Percentiles rank a stretch among this genome's conserved stretches.
Conservation (phyloP, 495 filamentous ascomycete genomes). For the Gamarada debralockiae region DNA sequence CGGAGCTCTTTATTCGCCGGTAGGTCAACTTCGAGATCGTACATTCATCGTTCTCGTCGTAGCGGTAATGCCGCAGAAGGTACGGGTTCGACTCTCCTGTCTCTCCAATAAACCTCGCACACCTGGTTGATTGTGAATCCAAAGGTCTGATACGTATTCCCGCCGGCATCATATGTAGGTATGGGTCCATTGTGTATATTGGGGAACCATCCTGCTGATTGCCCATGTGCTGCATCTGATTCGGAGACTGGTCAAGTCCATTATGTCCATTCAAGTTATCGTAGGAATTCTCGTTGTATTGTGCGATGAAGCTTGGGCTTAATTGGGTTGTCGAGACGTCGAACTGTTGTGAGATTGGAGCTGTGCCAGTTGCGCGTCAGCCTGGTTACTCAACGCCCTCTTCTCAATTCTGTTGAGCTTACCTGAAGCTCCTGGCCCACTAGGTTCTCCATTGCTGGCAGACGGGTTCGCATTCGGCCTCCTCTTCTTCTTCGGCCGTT, state of each 20-base stretch:
- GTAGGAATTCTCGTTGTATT: constrained; percentile 20
- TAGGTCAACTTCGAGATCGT: constrained; percentile 26
- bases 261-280: constrained; percentile 17
- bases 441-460: constrained; percentile 11
- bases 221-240: constrained; percentile 14
- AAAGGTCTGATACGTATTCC: constrained; percentile 17
- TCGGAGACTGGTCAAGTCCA: constrained; percentile 15
- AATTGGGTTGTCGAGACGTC: constrained; percentile 16
- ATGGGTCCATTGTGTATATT: constrained; percentile 22
- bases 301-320: constrained; percentile 23
- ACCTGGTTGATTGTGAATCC: constrained; percentile 20
- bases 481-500: constrained; percentile 27
- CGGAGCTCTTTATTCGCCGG: constrained; percentile 19
- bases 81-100: constrained; percentile 28
- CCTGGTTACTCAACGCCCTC: not conserved
- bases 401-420: not conserved
- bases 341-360: constrained; percentile 16
- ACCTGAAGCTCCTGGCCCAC: constrained; percentile 16
- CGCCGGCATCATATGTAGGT: constrained; percentile 16
- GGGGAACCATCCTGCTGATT: constrained; percentile 13
- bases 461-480: constrained; percentile 16
- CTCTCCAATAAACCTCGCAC: constrained; percentile 23
- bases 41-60: constrained; percentile 28
- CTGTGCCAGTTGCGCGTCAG: not conserved
- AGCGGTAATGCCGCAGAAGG: constrained; percentile 24